A percentile compares a stretch with the other conserved stretches of the same genome.
Conservation (phyloP, 116 monocot species). For the Iris pallida region DNA sequence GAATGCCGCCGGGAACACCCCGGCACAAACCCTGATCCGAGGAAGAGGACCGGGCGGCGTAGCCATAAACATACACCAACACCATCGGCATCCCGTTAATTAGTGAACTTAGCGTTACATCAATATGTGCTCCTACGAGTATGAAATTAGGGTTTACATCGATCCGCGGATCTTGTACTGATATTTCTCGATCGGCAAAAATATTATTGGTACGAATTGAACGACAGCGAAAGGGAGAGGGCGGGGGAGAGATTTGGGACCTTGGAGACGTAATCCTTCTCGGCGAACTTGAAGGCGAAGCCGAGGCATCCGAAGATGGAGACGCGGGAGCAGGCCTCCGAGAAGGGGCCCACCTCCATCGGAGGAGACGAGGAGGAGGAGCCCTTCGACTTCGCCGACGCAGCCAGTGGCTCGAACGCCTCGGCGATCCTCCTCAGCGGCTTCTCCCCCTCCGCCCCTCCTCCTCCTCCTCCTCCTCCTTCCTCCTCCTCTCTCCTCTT, state of each 20-base stretch:
- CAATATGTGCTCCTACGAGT: too few species aligned
- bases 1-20: too few species aligned
- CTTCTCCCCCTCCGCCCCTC: slow-evolving; percentile 17
- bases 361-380: background rate
- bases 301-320: slow-evolving; percentile 84
- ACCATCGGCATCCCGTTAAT: too few species aligned
- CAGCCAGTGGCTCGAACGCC: slow-evolving; percentile 54
- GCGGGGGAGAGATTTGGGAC: slow-evolving; percentile 14
- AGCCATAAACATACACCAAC: too few species aligned
- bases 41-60: too few species aligned
- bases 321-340: slow-evolving; percentile 61
- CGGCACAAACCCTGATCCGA: too few species aligned
- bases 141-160: background rate
- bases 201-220: too few species aligned
- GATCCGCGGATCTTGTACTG: background rate
- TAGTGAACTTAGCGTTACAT: too few species aligned
- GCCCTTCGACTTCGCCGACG: slow-evolving; percentile 23
- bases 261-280: slow-evolving; percentile 88
- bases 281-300: slow-evolving; percentile 90
- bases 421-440: slow-evolving; percentile 64
- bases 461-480: too few species aligned
- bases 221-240: background rate
- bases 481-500: too few species aligned
- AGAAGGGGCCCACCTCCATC: slow-evolving; percentile 52
- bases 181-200: background rate